Evolutionary conservation across 768 basidiomycete genomes (phyloP), one percentile per base, ranked within the genome.

Genomic region (Collybia sordida): DNA sequence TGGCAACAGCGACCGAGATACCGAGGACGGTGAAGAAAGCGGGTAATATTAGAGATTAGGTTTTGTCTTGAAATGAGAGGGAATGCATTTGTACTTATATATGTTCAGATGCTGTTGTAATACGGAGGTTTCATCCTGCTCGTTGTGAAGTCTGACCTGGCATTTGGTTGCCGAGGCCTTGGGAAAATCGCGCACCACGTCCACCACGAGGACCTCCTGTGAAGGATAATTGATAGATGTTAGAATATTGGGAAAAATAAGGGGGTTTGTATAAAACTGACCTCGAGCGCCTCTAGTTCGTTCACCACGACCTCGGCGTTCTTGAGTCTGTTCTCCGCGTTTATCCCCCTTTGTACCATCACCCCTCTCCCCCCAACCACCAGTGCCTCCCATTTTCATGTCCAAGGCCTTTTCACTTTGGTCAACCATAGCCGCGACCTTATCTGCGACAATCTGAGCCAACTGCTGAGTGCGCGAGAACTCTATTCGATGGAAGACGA

Each of bases 401-500:
- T 97, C 94, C 40, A 97, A 70, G 1, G 81, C 74, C 74, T 95
- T 96, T 69, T 98, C 94, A 60, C 93, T 96, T 58, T 90, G 88
- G 61, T 98, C 94, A 4, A 94, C 85, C 81, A 98, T 77, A 17
- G 79, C 75, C 21, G 79, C 84, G 17, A 95, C 80, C 69, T 92
- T 91, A 59, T 98, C 95, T 5, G 96, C 88, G 37, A 99, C 79
- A 35, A 83, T 81, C 61, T 89, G 88, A 1, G 92, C 86, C n/a
- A 98, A 75, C 64, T 93, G 88, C 67, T 99, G 97, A 3, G 88
- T 77, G 40, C 91, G 88, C 14, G 89, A 85, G 31, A 90, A 79
- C 59, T 98, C 95, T 50, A 93, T 81, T 49, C 93, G 86, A 64
- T 98, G 93, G 77, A 98, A 94, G 40, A 96, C 86, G 49, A 99